These are phyloP conservation scores for Nothophoma quercina DNA, from an alignment of 2,329 filamentous ascomycete genomes.

Conservation along the genomic window DNA sequence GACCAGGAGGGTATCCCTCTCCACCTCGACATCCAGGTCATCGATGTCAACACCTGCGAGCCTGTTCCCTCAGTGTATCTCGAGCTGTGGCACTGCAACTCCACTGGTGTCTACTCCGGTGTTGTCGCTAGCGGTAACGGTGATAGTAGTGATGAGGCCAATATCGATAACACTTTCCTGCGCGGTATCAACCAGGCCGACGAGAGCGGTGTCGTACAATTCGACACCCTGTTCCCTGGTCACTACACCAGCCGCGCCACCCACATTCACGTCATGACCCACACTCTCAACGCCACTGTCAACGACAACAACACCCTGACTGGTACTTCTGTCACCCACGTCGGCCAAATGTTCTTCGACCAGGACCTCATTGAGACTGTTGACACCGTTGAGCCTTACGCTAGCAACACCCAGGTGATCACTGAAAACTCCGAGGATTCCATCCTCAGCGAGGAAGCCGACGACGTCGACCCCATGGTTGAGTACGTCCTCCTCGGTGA, in stretches of 20 bases:
- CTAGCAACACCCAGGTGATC: constrained; percentile 51
- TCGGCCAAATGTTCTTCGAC: constrained; percentile 72
- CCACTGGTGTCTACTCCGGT: constrained; percentile 44
- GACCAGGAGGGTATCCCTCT: constrained; percentile 58
- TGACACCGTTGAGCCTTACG: constrained; percentile 55
- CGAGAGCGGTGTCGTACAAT: constrained; percentile 57
- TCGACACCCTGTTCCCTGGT: constrained; percentile 58
- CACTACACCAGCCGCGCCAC: constrained; percentile 41
- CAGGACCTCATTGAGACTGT: constrained; percentile 63
- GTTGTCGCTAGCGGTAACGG: constrained; percentile 55
- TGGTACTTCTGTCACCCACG: constrained; percentile 61
- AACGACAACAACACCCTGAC: constrained; percentile 60
- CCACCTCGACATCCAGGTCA: constrained; percentile 61
- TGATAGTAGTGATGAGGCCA: constrained; percentile 43
- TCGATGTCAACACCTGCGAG: constrained; percentile 63
- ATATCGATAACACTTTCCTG: constrained; percentile 51
- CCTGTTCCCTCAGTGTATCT: constrained; percentile 57
- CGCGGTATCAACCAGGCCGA: constrained; percentile 59
- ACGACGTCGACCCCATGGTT: constrained; percentile 62
- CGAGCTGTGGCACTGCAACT: constrained; percentile 62
- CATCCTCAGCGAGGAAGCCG: constrained; percentile 58
- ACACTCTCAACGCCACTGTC: constrained; percentile 43
- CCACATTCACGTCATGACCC: constrained; percentile 53
- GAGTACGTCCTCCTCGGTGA: constrained; percentile 67
- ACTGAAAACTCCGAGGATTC: constrained; percentile 62